Evolutionary conservation across 2,329 filamentous ascomycete genomes (phyloP), one percentile per base, ranked within the genome.

Genomic region (Colletotrichum sp.): DNA sequence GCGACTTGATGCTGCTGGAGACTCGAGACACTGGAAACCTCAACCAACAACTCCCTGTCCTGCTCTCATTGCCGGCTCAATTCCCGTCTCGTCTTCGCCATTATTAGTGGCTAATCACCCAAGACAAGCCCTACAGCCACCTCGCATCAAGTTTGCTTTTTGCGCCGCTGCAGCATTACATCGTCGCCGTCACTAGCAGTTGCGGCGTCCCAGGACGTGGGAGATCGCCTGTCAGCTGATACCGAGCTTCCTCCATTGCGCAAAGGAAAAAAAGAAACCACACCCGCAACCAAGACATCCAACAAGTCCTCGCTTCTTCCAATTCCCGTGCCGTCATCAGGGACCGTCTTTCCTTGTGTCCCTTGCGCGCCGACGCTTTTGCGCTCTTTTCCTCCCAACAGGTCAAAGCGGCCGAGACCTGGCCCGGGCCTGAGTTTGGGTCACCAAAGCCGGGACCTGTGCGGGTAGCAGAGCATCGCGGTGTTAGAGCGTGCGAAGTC

Each of bases 321-420:
- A 55, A 26, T 48, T 55, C 26, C 55, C n/a, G 69, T 73, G 39
- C 73, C 64, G 63, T 73, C 57, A 57, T 16, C 26, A 72, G 59
- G 32, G 57, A 39, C 57, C 34, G 39, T 48, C 68, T 39, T 52
- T 48, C 65, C 61, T 55, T 13, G 9, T 28, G 30, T 30, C 71
- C 32, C 55, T 65, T 66, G 67, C 28, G 72, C 68, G 72, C 43
- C 43, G 66, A 55, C 61, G 59, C 73, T 28, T 75, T 69, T 60
- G 59, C 74, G 57, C 59, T 74, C 59, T 64, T 69, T 74, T 26
- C n/a, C 28, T 24, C 36, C 36, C 69, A 68, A 68, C 63, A 68
- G 66, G 73, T 68, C 73, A 57, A 73, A 75, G 73, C 73, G 73
- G 73, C 73, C 70, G 73, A 75, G 70, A 68, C 73, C 69, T 64